Evolutionary conservation across 1,284 basidiomycete genomes (phyloP).

Genomic region (Rugosomyces carneus): DNA sequence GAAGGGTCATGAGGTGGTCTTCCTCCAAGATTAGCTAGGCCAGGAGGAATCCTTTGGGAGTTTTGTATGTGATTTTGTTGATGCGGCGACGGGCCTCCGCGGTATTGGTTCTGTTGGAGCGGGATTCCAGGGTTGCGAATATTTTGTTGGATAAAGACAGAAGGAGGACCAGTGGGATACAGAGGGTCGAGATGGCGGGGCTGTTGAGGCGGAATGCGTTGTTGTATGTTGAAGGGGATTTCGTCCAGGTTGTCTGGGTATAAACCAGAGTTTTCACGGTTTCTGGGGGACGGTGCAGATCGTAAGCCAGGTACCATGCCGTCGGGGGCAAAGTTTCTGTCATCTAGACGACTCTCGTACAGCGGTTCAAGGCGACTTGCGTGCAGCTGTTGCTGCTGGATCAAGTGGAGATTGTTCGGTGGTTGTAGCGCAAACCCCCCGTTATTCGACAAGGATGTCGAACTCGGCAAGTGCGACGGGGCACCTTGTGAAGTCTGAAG

Average conservation of each 20-base stretch:
- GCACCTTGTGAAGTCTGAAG: slow-evolving; percentile 25
- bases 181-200: slow-evolving; percentile 50
- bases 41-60: slow-evolving; percentile 65
- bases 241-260: slow-evolving; percentile 56
- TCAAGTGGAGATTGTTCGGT: slow-evolving; percentile 30
- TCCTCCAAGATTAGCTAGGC: slow-evolving; percentile 74
- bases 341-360: slow-evolving; percentile 66
- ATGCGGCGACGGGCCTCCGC: slow-evolving; percentile 61
- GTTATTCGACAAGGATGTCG: slow-evolving; percentile 20
- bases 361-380: slow-evolving; percentile 53
- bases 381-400: slow-evolving; percentile 25
- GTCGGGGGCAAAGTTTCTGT: slow-evolving; percentile 73
- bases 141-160: slow-evolving; percentile 49
- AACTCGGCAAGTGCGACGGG: slow-evolving; percentile 10
- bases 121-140: slow-evolving; percentile 49
- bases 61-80: slow-evolving; percentile 42
- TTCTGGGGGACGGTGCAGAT: slow-evolving; percentile 53
- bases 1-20: slow-evolving; percentile 72
- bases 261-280: slow-evolving; percentile 48
- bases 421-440: slow-evolving; percentile 27
- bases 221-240: slow-evolving; percentile 50
- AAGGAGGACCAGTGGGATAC: slow-evolving; percentile 43
- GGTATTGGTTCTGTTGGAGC: slow-evolving; percentile 58
- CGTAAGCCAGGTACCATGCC: slow-evolving; percentile 79
- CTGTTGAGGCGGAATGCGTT: slow-evolving; percentile 44